These are phyloP conservation scores for Colletotrichum cuscutae DNA, from an alignment of 2,329 filamentous ascomycete genomes.

Conservation along the genomic window DNA sequence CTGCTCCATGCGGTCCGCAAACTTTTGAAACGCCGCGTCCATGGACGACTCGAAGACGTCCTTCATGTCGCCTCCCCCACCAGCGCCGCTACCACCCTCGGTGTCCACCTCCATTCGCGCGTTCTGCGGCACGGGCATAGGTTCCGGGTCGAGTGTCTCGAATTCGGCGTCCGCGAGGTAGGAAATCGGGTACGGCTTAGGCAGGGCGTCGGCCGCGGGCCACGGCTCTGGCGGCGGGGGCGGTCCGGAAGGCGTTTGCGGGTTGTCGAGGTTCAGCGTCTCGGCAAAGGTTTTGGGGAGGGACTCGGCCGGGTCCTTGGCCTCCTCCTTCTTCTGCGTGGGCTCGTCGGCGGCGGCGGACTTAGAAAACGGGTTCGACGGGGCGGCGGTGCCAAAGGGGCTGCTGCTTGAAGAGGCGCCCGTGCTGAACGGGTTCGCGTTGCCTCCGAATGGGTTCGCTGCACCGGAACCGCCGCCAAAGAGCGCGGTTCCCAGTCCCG, in stretches of 20 bases:
- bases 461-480: slow-evolving; percentile 62
- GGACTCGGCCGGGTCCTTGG: slow-evolving; percentile 38
- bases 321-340: slow-evolving; percentile 41
- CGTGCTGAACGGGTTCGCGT: slow-evolving; percentile 42
- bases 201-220: slow-evolving; percentile 74
- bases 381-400: slow-evolving; percentile 53
- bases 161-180: slow-evolving; percentile 91
- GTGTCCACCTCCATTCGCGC: slow-evolving; percentile 59
- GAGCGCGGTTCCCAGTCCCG: slow-evolving; percentile 71
- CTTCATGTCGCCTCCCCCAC: slow-evolving; percentile 57
- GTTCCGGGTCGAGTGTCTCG: slow-evolving; percentile 79
- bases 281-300: slow-evolving; percentile 76
- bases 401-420: slow-evolving; percentile 51
- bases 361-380: slow-evolving; percentile 43
- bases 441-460: slow-evolving; percentile 70
- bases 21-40: slow-evolving; percentile 82
- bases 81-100: slow-evolving; percentile 43
- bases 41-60: slow-evolving; percentile 79
- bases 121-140: slow-evolving; percentile 61
- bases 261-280: slow-evolving; percentile 78
- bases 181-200: slow-evolving; percentile 77
- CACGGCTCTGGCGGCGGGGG: slow-evolving; percentile 73
- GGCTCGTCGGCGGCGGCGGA: slow-evolving; percentile 43
- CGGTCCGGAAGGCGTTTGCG: slow-evolving; percentile 47
- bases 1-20: slow-evolving; percentile 80